Conservation (phyloP, 2,329 filamentous ascomycete genomes). For the Davidsoniella eucalypti region DNA sequence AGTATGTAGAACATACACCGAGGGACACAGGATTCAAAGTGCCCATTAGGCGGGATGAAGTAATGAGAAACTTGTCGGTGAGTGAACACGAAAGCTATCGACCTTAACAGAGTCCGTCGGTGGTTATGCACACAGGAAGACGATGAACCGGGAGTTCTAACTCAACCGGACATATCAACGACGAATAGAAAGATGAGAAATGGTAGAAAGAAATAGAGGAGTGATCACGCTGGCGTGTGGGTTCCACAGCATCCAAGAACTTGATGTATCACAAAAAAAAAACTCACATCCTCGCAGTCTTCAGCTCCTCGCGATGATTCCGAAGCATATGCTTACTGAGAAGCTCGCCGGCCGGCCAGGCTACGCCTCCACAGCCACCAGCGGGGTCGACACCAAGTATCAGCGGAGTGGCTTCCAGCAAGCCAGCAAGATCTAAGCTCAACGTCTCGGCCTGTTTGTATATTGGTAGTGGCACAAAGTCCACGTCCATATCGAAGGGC, state of each 20-base stretch:
- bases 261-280: not conserved
- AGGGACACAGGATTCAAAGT: too few species aligned
- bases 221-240: not conserved
- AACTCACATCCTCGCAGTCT: conserved; percentile 56
- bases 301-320: conserved; percentile 47
- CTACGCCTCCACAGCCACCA: conserved; percentile 78
- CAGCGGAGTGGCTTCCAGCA: conserved; percentile 48
- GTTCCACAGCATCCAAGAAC: not conserved
- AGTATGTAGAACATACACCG: too few species aligned
- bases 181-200: not conserved
- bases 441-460: conserved; percentile 39
- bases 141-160: too few species aligned
- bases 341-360: conserved; percentile 89
- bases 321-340: conserved; percentile 73
- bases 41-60: too few species aligned
- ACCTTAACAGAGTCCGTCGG: too few species aligned
- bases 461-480: conserved; percentile 40
- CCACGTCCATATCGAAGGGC: conserved; percentile 34
- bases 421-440: conserved; percentile 50
- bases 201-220: not conserved
- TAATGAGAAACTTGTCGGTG: too few species aligned
- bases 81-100: too few species aligned
- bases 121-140: too few species aligned
- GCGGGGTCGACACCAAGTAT: conserved; percentile 70
- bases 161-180: too few species aligned